A percentile compares a stretch with the other conserved stretches of the same genome.
phyloP scores from a whole-genome alignment of 2,329 filamentous ascomycete species.

The Fonsecaea monophora region DNA sequence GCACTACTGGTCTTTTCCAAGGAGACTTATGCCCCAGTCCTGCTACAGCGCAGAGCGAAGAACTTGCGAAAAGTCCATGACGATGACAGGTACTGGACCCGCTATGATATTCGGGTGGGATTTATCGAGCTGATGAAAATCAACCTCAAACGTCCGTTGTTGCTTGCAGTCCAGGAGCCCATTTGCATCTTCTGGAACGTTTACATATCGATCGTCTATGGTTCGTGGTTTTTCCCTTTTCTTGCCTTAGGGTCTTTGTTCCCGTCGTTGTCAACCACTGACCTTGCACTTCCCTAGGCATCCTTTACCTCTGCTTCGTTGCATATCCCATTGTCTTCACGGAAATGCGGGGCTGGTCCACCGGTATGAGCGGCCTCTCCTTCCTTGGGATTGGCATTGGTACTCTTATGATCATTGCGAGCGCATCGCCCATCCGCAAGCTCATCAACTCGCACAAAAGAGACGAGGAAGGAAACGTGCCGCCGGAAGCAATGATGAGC shows the following conservation, averaged over 20 bases:
- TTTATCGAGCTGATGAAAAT: slow-evolving; percentile 72
- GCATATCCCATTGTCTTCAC: slow-evolving; percentile 86
- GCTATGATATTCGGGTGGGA: slow-evolving; percentile 75
- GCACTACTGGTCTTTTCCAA: slow-evolving; percentile 65
- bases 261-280: neutral
- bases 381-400: slow-evolving; percentile 76
- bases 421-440: slow-evolving; percentile 72
- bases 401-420: slow-evolving; percentile 57
- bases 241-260: slow-evolving; percentile 1
- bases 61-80: slow-evolving; percentile 70
- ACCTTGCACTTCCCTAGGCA: slow-evolving; percentile 50
- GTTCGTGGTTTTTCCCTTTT: slow-evolving; percentile 17
- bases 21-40: slow-evolving; percentile 78
- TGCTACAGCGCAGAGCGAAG: slow-evolving; percentile 71
- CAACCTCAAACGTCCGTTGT: slow-evolving; percentile 78
- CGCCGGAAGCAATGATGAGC: slow-evolving; percentile 80
- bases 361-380: slow-evolving; percentile 75
- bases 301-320: slow-evolving; percentile 88
- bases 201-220: slow-evolving; percentile 79
- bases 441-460: slow-evolving; percentile 78
- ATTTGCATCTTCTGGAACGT: slow-evolving; percentile 82
- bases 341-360: slow-evolving; percentile 75
- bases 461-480: slow-evolving; percentile 76
- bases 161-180: slow-evolving; percentile 79
- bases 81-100: slow-evolving; percentile 76